Evolutionary conservation across 2,329 filamentous ascomycete species (phyloP).

Genomic region (Talaromyces sp.): DNA sequence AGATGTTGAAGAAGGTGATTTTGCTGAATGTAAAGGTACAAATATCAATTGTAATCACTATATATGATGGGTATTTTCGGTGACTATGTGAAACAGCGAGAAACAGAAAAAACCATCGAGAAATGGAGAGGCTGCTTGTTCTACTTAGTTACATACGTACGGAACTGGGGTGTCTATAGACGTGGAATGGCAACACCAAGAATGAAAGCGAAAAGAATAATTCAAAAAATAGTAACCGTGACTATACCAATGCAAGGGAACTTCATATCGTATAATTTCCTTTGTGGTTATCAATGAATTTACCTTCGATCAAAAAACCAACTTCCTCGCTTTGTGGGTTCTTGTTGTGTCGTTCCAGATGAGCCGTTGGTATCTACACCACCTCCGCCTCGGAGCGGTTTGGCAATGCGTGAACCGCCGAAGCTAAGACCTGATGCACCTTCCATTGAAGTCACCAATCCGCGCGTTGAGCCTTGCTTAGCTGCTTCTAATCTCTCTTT

Average conservation of each 20-base stretch:
- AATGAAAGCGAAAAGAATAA: not conserved
- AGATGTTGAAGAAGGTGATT: no score
- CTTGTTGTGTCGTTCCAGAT: slow-evolving; percentile 58
- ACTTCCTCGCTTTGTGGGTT: slow-evolving; percentile 57
- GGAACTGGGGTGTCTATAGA: not conserved
- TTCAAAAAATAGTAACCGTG: not conserved
- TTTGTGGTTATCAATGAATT: slow-evolving; percentile 10
- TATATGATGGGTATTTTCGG: slow-evolving; percentile 5
- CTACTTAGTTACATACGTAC: not conserved
- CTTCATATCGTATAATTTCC: not conserved
- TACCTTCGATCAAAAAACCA: slow-evolving; percentile 47
- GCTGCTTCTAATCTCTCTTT: slow-evolving; percentile 96
- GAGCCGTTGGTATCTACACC: slow-evolving; percentile 30
- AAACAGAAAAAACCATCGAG: not conserved
- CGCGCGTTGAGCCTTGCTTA: slow-evolving; percentile 84
- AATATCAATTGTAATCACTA: not conserved
- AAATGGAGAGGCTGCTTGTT: not conserved
- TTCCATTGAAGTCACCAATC: slow-evolving; percentile 61
- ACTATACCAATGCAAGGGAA: not conserved
- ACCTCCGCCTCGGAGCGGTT: slow-evolving; percentile 54
- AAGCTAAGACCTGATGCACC: slow-evolving; percentile 69
- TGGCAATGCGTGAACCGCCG: slow-evolving; percentile 57
- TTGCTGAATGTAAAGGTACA: not conserved
- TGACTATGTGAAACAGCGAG: slow-evolving; percentile 1
- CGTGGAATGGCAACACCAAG: not conserved